Evolutionary conservation across 345 rosid genomes (phyloP).

Genomic region (Aquilaria yunnanensis): DNA sequence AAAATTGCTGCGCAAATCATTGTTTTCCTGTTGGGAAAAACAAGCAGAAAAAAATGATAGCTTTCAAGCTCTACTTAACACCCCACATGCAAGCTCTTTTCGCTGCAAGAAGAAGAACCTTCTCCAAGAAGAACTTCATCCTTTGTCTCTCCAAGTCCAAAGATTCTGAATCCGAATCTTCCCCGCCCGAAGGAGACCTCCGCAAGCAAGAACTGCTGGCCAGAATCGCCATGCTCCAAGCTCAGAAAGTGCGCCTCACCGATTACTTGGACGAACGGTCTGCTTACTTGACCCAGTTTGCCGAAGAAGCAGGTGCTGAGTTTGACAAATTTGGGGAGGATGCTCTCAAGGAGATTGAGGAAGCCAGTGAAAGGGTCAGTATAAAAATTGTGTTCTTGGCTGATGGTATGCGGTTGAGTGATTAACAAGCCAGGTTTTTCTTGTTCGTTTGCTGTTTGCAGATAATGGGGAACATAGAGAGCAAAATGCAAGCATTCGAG

Average conservation of each 20-base stretch:
- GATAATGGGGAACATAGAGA: constrained; percentile 83
- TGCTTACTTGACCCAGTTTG: constrained; percentile 69
- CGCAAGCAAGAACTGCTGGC: constrained; percentile 77
- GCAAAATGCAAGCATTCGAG: constrained; percentile 79
- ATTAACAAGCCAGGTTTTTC: constrained; percentile 13
- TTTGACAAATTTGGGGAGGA: constrained; percentile 87
- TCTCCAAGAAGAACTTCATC: constrained; percentile 17
- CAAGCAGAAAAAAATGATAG: constrained; percentile 26
- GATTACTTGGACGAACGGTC: constrained; percentile 78
- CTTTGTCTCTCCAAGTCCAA: constrained; percentile 37
- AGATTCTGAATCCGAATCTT: constrained; percentile 22
- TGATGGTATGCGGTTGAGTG: neutral
- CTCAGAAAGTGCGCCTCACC: constrained; percentile 80
- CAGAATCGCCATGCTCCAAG: constrained; percentile 76
- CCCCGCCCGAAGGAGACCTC: constrained; percentile 58
- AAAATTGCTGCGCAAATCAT: too few relatives aligned
- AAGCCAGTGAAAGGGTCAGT: constrained; percentile 78
- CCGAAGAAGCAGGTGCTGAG: constrained; percentile 79
- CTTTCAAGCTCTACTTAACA: constrained; percentile 30
- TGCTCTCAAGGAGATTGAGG: constrained; percentile 81
- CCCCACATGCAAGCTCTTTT: constrained; percentile 19
- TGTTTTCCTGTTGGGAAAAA: neutral
- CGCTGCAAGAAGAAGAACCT: constrained; percentile 19
- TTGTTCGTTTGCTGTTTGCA: constrained; percentile 25
- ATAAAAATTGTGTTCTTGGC: constrained; percentile 2